Percentiles rank a stretch among this genome's conserved stretches.
Conservation (phyloP, 1,284 basidiomycete species). For the Boletus smithii region DNA sequence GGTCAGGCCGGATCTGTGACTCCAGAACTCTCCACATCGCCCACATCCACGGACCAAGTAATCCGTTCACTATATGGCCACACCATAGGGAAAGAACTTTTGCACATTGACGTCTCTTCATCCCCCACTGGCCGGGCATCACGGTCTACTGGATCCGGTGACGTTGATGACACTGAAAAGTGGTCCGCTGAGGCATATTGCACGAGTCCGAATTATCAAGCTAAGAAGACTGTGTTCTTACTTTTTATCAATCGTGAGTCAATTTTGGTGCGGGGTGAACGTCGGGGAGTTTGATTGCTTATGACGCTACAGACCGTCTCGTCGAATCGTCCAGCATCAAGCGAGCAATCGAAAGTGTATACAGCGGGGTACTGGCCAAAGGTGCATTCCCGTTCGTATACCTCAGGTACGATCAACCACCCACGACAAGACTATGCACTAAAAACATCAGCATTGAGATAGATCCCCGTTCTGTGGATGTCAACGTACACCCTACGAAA, state of each 20-base stretch:
- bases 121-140: constrained; percentile 10
- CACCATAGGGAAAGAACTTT: constrained; percentile 76
- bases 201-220: constrained; percentile 87
- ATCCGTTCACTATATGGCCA: constrained; percentile 85
- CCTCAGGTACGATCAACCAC: constrained; percentile 57
- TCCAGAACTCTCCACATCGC: constrained; percentile 83
- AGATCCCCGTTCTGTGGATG: constrained; percentile 87
- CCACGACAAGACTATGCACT: not conserved
- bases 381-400: constrained; percentile 91
- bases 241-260: constrained; percentile 95
- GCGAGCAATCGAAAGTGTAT: constrained; percentile 84
- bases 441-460: constrained; percentile 63
- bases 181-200: constrained; percentile 77
- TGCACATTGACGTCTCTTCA: constrained; percentile 52
- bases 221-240: constrained; percentile 81
- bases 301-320: constrained; percentile 67
- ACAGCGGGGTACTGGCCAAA: constrained; percentile 86
- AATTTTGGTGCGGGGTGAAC: too few relatives aligned
- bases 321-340: constrained; percentile 90
- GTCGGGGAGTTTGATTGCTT: not conserved
- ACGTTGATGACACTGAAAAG: constrained; percentile 38
- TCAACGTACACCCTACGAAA: constrained; percentile 98
- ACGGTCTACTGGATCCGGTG: constrained; percentile 21
- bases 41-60: constrained; percentile 63
- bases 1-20: constrained; percentile 63